Evolutionary conservation across 1,284 basidiomycete genomes (phyloP), one percentile per base, ranked within the genome.

Genomic region (Pascua sp.): DNA sequence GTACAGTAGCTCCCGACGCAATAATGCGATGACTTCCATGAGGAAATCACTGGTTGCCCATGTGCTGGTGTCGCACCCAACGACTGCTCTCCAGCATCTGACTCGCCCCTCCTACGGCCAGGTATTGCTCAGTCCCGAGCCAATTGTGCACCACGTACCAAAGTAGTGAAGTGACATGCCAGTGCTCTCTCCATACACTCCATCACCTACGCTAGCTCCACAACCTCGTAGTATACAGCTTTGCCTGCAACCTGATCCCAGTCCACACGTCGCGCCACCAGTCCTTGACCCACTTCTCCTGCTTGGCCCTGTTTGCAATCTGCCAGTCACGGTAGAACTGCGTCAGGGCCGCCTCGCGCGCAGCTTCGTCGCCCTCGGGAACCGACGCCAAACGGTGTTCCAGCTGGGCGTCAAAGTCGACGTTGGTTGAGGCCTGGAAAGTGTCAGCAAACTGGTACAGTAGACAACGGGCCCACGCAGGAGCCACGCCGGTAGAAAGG

Each of bases 261-360:
- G 51, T 61, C 71, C 71, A 75, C 24, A 73, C 56, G 45, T 76
- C 72, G 47, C 67, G 53, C 74, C 74, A 76, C 74, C 74, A 76
- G 42, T 67, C 64, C 46, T 55, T 59, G 2, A 76, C 72, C 74
- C 74, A 76, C 42, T 53, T 57, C 17, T 59, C 52, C 59, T 71
- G 69, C 41, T 60, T 48, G 3, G 58, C 64, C 45, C 69, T 63
- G 49, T 72, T 72, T 11, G 67, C 57, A 9, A 67, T 62, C 56
- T 73, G 74, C 74, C 74, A 76, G 62, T 76, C 74, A 11, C 70
- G 70, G 54, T 76, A 76, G 49, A 76, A 76, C 53, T 67, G 64
- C 5, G 63, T 60, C 43, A 75, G 56, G n/a, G 53, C 61, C 8
- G 71, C 71, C 58, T 76, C 71, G 40, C 63, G 55, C 45, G 64